These are phyloP conservation scores for Colletotrichum horii DNA, from an alignment of 2,329 filamentous ascomycete genomes.

Conservation along the genomic window DNA sequence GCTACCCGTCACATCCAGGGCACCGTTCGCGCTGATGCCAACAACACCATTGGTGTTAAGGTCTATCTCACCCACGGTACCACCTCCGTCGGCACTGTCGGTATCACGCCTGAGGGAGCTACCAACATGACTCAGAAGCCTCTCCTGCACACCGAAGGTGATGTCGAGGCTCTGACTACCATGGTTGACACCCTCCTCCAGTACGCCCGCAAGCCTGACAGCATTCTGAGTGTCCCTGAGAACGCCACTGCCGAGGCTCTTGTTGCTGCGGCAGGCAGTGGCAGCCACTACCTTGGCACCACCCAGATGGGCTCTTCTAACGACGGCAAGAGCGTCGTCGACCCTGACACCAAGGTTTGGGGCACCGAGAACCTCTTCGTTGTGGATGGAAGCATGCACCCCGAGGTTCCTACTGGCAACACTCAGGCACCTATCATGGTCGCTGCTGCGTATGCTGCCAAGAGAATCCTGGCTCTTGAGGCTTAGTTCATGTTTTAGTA, in stretches of 20 bases:
- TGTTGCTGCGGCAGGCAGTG: slow-evolving; percentile 26
- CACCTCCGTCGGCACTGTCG: slow-evolving; percentile 49
- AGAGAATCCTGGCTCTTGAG: slow-evolving; percentile 6
- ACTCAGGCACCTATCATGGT: slow-evolving; percentile 23
- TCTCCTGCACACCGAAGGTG: slow-evolving; percentile 36
- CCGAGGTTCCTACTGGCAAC: slow-evolving; percentile 33
- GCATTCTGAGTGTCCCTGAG: slow-evolving; percentile 22
- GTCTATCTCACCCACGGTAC: slow-evolving; percentile 57
- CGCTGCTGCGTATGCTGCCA: slow-evolving; percentile 13
- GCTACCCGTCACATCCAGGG: slow-evolving; percentile 45
- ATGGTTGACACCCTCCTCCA: slow-evolving; percentile 31
- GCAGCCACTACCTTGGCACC: slow-evolving; percentile 35
- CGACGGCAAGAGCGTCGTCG: slow-evolving; percentile 36
- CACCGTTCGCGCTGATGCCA: slow-evolving; percentile 47
- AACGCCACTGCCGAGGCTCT: slow-evolving; percentile 28
- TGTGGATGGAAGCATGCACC: slow-evolving; percentile 35
- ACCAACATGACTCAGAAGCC: slow-evolving; percentile 46
- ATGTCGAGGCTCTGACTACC: slow-evolving; percentile 30
- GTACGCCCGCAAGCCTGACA: slow-evolving; percentile 27
- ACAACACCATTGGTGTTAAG: slow-evolving; percentile 49
- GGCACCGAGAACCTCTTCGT: slow-evolving; percentile 34
- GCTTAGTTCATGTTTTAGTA: background rate
- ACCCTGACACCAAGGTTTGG: slow-evolving; percentile 34
- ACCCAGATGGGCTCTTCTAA: slow-evolving; percentile 34
- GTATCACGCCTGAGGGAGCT: slow-evolving; percentile 41